Evolutionary conservation across 441 rosid species (phyloP).

Genomic region (Biscutella laevigata): DNA sequence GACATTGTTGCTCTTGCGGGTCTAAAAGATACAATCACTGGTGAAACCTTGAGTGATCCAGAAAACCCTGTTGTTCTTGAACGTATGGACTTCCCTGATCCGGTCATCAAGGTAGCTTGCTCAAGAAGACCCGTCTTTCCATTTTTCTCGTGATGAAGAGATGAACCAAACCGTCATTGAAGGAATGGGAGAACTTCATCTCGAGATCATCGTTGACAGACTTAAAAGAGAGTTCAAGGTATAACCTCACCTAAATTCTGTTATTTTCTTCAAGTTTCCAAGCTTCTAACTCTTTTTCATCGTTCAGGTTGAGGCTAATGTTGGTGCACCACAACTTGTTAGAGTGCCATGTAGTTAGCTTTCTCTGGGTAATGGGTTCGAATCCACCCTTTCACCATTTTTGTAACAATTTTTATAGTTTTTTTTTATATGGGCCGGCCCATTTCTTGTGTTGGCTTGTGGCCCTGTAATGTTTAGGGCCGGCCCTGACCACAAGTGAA

Average conservation of each 20-base stretch:
- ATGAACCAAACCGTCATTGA: constrained; percentile 92
- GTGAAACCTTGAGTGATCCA: constrained; percentile 80
- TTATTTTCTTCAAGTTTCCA: neutral
- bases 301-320: constrained; percentile 80
- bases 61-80: constrained; percentile 75
- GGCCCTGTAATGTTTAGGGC: no score
- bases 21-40: constrained; percentile 81
- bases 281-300: neutral
- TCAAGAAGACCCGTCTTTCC: constrained; percentile 97
- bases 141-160: constrained; percentile 88
- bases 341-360: no score
- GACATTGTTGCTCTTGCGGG: constrained; percentile 93
- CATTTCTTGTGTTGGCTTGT: no score
- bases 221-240: constrained; percentile 94
- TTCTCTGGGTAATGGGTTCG: no score
- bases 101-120: constrained; percentile 96
- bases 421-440: no score
- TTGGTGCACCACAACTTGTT: constrained; percentile 96
- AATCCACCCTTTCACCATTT: no score
- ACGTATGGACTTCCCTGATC: constrained; percentile 97
- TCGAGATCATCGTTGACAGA: constrained; percentile 89
- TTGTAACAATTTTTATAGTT: no score
- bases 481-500: no score
- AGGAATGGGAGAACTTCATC: constrained; percentile 99
- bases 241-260: no score